Evolutionary conservation across 805 yeast species (phyloP).

Genomic region (Schwanniomyces polymorphus): DNA sequence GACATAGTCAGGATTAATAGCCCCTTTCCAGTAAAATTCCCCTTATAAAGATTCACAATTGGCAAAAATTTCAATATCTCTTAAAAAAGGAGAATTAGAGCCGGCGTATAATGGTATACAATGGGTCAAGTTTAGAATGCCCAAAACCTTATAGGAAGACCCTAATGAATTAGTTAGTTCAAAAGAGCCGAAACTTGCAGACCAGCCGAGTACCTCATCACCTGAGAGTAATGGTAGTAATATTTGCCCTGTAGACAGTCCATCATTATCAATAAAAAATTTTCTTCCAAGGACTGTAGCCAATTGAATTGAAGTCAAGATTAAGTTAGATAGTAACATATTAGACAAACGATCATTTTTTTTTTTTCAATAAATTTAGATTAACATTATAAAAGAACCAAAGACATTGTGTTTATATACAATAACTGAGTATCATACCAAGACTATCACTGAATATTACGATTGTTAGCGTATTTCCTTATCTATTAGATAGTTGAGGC

Average conservation of each 20-base stretch:
- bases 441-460: too few relatives aligned
- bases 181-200: conserved; percentile 38
- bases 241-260: conserved; percentile 34
- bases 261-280: conserved; percentile 45
- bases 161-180: conserved; percentile 42
- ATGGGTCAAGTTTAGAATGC: conserved; percentile 31
- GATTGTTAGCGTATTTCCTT: too few relatives aligned
- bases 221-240: conserved; percentile 40
- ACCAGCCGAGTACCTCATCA: conserved; percentile 38
- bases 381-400: too few relatives aligned
- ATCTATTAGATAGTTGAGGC: too few relatives aligned
- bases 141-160: conserved; percentile 24
- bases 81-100: conserved; percentile 36
- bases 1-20: conserved; percentile 28
- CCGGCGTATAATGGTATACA: conserved; percentile 39
- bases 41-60: conserved; percentile 39
- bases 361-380: too few relatives aligned
- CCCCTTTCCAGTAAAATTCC: conserved; percentile 43
- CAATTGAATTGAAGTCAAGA: neutral
- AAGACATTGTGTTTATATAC: too few relatives aligned
- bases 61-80: conserved; percentile 40
- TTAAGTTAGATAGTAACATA: neutral
- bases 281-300: conserved; percentile 16
- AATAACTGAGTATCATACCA: too few relatives aligned
- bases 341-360: too few relatives aligned